Evolutionary conservation across 148 eudicot species (phyloP).

Genomic region (Diospyros lotus): DNA sequence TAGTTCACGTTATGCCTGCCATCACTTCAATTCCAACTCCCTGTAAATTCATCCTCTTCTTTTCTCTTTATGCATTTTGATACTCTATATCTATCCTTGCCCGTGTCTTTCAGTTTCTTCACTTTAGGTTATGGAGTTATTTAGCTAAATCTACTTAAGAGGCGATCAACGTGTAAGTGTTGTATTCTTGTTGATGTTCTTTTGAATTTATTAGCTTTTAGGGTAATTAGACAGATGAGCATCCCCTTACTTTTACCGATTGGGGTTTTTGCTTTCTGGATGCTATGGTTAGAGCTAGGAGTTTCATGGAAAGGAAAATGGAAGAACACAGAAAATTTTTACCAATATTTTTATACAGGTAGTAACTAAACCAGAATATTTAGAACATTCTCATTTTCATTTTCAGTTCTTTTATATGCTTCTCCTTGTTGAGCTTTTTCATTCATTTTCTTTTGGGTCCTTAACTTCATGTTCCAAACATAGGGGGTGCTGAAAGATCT

Average conservation of each 20-base stretch:
- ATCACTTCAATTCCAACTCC: slow-evolving; percentile 59
- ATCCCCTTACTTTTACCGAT: background rate
- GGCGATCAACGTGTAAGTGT: background rate
- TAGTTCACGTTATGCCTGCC: slow-evolving; percentile 66
- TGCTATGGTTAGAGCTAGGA: too few species aligned
- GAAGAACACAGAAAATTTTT: too few species aligned
- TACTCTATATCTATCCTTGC: background rate
- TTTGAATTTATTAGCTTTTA: background rate
- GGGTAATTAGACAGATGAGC: background rate
- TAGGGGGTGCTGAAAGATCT: too few species aligned
- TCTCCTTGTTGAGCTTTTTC: too few species aligned
- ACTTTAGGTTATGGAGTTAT: background rate
- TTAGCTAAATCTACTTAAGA: background rate
- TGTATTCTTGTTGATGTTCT: background rate
- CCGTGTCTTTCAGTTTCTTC: background rate
- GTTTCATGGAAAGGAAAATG: too few species aligned
- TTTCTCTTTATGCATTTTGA: background rate
- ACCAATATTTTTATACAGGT: too few species aligned
- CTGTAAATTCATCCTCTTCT: slow-evolving; percentile 21
- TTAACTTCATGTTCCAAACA: too few species aligned
- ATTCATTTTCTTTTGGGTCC: too few species aligned
- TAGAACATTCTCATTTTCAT: too few species aligned
- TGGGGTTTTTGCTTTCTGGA: background rate
- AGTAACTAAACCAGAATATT: too few species aligned
- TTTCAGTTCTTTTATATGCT: too few species aligned